These are phyloP conservation scores for Simmondsia chinensis DNA, from an alignment of 148 eudicot species.

Conservation along the genomic window DNA sequence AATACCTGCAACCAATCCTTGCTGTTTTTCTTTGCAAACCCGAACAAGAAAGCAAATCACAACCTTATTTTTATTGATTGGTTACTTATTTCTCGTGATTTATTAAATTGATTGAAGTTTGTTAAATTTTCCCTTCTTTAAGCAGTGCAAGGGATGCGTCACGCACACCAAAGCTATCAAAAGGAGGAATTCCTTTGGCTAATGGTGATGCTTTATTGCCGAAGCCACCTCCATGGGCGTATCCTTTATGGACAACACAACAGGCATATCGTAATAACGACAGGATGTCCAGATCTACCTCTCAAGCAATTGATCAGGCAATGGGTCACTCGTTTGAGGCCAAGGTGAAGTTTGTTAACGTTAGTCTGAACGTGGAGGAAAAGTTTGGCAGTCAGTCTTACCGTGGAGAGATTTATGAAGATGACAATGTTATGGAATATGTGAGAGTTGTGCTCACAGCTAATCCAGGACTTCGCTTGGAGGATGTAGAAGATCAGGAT, in stretches of 20 bases:
- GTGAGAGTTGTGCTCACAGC: conserved; percentile 84
- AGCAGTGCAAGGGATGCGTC: conserved; percentile 58
- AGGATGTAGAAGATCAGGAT: conserved; percentile 79
- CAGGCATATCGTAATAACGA: conserved; percentile 63
- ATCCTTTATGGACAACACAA: conserved; percentile 64
- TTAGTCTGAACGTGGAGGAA: conserved; percentile 61
- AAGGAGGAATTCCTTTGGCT: conserved; percentile 92
- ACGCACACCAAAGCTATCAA: conserved; percentile 59
- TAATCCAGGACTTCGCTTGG: conserved; percentile 82
- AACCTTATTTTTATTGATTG: neutral
- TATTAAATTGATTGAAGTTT: no score
- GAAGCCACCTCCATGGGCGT: conserved; percentile 98
- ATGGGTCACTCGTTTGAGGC: conserved; percentile 87
- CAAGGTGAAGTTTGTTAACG: conserved; percentile 79
- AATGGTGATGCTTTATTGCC: conserved; percentile 91
- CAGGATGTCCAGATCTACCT: conserved; percentile 86
- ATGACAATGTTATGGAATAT: conserved; percentile 46
- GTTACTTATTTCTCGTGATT: neutral
- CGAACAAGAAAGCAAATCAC: no score
- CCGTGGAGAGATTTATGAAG: conserved; percentile 32
- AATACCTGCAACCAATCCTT: no score
- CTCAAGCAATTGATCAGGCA: conserved; percentile 93
- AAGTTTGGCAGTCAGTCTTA: conserved; percentile 27
- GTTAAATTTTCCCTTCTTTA: conserved; percentile 2
- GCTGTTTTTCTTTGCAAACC: no score